Conservation (phyloP, 148 eudicot species). For the Silene latifolia region DNA sequence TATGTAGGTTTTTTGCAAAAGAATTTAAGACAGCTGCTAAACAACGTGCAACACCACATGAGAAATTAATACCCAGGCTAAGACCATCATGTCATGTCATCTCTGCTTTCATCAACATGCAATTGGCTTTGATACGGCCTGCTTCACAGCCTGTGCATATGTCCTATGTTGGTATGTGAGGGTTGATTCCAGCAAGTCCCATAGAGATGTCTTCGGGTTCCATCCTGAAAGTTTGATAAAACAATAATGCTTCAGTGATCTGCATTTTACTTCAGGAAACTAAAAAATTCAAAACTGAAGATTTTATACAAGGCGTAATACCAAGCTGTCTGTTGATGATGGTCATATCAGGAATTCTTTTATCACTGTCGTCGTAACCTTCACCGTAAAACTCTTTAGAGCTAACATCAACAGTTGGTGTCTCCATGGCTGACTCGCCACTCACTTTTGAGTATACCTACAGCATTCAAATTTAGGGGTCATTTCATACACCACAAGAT, state of each 20-base stretch:
- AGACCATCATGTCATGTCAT: background rate
- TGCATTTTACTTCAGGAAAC: background rate
- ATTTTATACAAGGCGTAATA: conserved; percentile 23
- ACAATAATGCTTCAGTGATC: background rate
- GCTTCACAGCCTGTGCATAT: conserved; percentile 85
- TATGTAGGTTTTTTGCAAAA: conserved; percentile 25
- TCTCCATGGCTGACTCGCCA: conserved; percentile 62
- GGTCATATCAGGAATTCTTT: conserved; percentile 98
- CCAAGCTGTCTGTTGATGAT: conserved; percentile 94
- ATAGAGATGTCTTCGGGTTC: conserved; percentile 93
- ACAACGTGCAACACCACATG: conserved; percentile 13
- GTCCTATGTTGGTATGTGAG: conserved; percentile 97
- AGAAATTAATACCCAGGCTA: conserved; percentile 17
- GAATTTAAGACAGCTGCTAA: conserved; percentile 26
- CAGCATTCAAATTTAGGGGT: conserved; percentile 9
- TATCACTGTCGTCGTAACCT: conserved; percentile 95
- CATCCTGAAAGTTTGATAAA: conserved; percentile 45
- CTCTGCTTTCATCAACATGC: conserved; percentile 39
- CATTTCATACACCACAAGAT: background rate
- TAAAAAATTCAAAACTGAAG: background rate
- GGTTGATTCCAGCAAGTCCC: conserved; percentile 98
- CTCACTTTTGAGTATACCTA: conserved; percentile 88
- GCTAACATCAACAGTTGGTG: conserved; percentile 83
- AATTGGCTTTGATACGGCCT: conserved; percentile 59
- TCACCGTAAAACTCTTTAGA: conserved; percentile 89